Base-by-base conservation (phyloP, 2,329 filamentous ascomycete genomes). In the Neopestalotiopsis sp. region DNA sequence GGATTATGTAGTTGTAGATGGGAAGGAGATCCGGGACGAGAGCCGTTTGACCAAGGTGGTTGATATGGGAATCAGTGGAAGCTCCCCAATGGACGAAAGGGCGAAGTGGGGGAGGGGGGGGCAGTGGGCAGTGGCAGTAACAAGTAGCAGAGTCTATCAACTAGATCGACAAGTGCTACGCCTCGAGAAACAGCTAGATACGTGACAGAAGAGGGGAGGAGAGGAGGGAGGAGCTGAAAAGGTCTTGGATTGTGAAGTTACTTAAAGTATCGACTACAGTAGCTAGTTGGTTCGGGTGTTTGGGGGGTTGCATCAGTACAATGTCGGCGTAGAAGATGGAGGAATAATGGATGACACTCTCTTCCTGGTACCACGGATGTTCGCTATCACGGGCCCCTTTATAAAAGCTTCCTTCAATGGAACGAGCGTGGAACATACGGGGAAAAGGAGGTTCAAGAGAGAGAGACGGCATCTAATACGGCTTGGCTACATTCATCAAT, bases 61-160 rank as follows among this genome's bases (percentile, higher is more conserved):
- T 69, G 65, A 65, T 71, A 57, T 61, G 57, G 57, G 49, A 61
- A 24, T 38, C n/a, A 58, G 24, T 9, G 64, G 17, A 14, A 49
- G 38, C 24, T 49, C 30, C 13, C n/a, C 59, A 64, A 40, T 64
- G 61, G 61, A 64, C 40, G 59, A 58, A 64, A 38, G 60, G 60
- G 45, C 20, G 67, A 61, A 68, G 67, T 68, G 67, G 67, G 67
- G 67, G 45, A 6, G n/a, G 65, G 42, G 52, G 63, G 45, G 10
- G 28, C 34, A 57, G 40, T 66, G 24, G 24, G 24, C 24, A 28
- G 24, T 28, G 24, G 24, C 24, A 28, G 24, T 28, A 28, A 28
- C 24, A 66, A 57, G 28, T 40, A 49, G 20, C 28, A 59, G 63
- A 66, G 63, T 57, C 12, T 24, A 38, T 45, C 28, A 34, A 28